Conservation (phyloP, 495 filamentous ascomycete species). For the Immersiella caudata region DNA sequence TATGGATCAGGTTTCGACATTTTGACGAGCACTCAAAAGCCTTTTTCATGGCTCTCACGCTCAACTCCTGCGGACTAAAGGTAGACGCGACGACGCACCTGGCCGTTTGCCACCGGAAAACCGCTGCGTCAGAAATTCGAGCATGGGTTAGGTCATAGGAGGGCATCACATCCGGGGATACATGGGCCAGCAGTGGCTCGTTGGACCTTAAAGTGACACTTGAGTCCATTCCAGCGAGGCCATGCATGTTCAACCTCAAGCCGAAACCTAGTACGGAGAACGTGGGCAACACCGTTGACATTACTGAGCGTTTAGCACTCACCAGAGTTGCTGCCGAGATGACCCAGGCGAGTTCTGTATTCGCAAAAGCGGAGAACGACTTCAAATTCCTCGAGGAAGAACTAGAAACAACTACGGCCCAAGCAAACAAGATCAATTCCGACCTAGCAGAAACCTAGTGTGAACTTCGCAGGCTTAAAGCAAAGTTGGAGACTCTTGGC, state of each 20-base stretch:
- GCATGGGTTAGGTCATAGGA: not conserved
- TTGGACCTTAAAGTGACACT: not conserved
- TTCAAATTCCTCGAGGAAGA: not conserved
- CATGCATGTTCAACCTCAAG: not conserved
- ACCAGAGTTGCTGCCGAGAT: not conserved
- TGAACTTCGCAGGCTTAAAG: no score
- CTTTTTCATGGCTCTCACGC: not conserved
- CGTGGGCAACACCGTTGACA: not conserved
- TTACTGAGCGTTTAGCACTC: not conserved
- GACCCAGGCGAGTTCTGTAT: not conserved
- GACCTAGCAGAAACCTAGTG: no score
- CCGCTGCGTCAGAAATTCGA: not conserved
- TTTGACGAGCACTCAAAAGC: not conserved
- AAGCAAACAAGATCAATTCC: not conserved
- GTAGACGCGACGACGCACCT: not conserved
- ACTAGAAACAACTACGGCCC: not conserved
- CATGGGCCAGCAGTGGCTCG: not conserved
- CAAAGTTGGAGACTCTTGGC: not conserved
- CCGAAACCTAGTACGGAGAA: not conserved
- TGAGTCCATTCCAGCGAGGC: not conserved
- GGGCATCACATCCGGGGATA: not conserved
- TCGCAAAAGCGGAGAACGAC: not conserved
- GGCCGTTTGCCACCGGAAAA: not conserved
- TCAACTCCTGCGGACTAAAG: not conserved
- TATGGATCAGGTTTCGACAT: not conserved